Base-by-base conservation (phyloP, 2,329 filamentous ascomycete species). In the Aaosphaeria arxii region DNA sequence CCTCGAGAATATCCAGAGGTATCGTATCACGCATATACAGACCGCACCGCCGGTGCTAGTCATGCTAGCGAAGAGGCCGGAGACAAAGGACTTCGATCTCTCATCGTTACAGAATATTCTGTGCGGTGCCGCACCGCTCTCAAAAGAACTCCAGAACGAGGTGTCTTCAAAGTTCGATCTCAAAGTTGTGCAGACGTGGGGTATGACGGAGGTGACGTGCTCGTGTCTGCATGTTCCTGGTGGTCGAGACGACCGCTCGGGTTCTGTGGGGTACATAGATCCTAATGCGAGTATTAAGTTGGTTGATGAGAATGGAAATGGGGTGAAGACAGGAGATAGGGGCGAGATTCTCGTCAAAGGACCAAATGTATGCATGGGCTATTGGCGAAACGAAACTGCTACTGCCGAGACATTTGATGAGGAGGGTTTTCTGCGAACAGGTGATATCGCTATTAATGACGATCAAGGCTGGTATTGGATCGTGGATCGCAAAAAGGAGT, bases 91-190 rank as follows among this genome's bases (percentile, higher is more conserved):
- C 49, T 78, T 95, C 3, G 85, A 90, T 1, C 81, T 88, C 48
- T 79, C 81, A 7, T 24, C 17, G 17, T 24, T 24, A 3, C 17
- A 24, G 17, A 24, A 13, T 4, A 9, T 36, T 4, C 4, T 36
- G 80, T 91, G 3, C 88, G 87, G 76, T 70, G 80, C 17, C 82
- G 89, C 5, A 82, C 64, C 33, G 57, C 82, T 44, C 76, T 91
- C 17, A 84, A 84, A 3, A 82, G 94, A 50, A 95, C 92, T 76
- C 90, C 95, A 71, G 89, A 87, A 11, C 95, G 94, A 62, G 90
- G 90, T 0, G 76, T 95, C 6, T 88, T 83, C 5, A 90, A 95
- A 1, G 86, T 87, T 1, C 83, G 87, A 56, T 79, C 81, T 11
- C 87, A 48, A 73, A 70, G 7, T 72, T 67, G 67, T 69, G 69